phyloP scores from a whole-genome alignment of 129 eudicot species.

The Pulicaria dysenterica region DNA sequence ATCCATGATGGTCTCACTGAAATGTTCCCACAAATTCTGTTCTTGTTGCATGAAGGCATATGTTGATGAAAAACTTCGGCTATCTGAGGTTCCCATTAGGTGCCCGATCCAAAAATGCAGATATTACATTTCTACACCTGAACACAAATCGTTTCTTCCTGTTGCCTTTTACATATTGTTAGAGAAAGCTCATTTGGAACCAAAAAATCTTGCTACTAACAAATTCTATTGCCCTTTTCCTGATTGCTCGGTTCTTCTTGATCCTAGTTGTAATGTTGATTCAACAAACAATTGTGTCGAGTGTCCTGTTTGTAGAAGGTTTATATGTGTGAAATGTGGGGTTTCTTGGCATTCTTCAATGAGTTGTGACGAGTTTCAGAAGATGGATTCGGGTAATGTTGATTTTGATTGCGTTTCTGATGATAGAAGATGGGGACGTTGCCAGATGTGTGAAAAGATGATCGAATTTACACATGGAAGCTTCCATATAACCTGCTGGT shows the following conservation, averaged over 20 bases:
- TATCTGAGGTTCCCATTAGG: conserved; percentile 58
- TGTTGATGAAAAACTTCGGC: conserved; percentile 61
- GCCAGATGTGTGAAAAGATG: conserved; percentile 67
- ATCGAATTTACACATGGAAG: conserved; percentile 64
- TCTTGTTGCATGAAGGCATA: conserved; percentile 69
- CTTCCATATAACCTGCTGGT: conserved; percentile 72
- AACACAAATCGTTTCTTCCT: conserved; percentile 67
- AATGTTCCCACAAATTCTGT: conserved; percentile 77
- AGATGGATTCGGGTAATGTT: conserved; percentile 45
- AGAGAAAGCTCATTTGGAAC: conserved; percentile 49
- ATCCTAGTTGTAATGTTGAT: conserved; percentile 50
- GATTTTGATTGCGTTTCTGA: conserved; percentile 40
- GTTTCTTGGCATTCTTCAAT: conserved; percentile 73
- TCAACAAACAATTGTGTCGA: conserved; percentile 42
- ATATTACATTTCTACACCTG: conserved; percentile 61
- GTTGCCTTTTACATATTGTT: conserved; percentile 52
- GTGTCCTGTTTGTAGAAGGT: conserved; percentile 66
- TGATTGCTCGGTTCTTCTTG: conserved; percentile 59
- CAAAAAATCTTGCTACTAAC: conserved; percentile 30
- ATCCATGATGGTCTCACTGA: conserved; percentile 56
- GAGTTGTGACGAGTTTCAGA: conserved; percentile 65
- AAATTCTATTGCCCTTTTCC: conserved; percentile 57
- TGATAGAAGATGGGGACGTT: conserved; percentile 58
- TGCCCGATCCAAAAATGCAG: conserved; percentile 71
- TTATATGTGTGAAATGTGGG: conserved; percentile 65